Evolutionary conservation across 164 flowering plant species (phyloP).

Genomic region (Berberis vulgaris): DNA sequence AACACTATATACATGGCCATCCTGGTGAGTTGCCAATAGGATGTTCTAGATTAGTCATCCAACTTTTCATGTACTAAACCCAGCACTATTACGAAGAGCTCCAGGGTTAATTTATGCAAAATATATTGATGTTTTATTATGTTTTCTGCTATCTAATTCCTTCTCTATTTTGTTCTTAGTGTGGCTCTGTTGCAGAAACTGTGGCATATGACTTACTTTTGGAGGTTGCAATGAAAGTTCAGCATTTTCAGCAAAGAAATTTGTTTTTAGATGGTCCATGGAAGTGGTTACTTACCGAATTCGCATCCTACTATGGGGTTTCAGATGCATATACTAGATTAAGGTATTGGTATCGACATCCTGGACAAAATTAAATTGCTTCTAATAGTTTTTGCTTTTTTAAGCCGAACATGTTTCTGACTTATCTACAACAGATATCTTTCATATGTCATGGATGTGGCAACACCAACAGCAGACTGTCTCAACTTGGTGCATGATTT

Average conservation of each 20-base stretch:
- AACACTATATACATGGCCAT: too few species aligned
- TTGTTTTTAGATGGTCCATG: conserved; percentile 66
- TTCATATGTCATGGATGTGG: conserved; percentile 93
- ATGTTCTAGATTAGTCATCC: too few species aligned
- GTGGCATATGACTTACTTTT: conserved; percentile 87
- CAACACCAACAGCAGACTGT: conserved; percentile 93
- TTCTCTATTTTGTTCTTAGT: conserved; percentile 35
- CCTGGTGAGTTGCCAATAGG: too few species aligned
- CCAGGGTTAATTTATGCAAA: not conserved
- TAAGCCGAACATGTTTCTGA: conserved; percentile 4
- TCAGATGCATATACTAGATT: conserved; percentile 83
- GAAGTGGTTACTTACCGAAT: conserved; percentile 85
- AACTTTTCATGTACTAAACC: too few species aligned
- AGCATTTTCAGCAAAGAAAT: conserved; percentile 74
- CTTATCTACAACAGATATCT: conserved; percentile 52
- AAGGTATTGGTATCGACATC: conserved; percentile 36
- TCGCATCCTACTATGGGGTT: conserved; percentile 88
- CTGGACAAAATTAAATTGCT: not conserved
- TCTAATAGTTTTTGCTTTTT: not conserved
- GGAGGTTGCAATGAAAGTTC: conserved; percentile 88
- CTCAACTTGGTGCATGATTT: conserved; percentile 65
- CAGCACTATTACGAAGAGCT: too few species aligned
- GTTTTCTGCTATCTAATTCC: not conserved
- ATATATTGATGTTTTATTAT: not conserved
- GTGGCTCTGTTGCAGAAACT: conserved; percentile 94